phyloP scores from a whole-genome alignment of 164 flowering plant genomes.

The Chimonanthus salicifolius region DNA sequence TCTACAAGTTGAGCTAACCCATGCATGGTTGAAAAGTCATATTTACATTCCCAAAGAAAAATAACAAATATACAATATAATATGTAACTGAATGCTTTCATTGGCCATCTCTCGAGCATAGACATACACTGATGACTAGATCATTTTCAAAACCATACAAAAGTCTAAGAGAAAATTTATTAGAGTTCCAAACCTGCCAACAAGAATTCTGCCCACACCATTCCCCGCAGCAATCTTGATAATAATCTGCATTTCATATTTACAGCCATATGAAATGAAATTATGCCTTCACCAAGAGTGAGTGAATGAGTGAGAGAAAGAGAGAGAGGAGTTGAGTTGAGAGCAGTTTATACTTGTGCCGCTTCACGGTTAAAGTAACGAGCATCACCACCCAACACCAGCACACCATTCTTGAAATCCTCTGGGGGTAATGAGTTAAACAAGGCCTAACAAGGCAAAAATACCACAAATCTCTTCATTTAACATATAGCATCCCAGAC shows the following conservation, averaged over 20 bases:
- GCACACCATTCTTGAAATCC: slow-evolving; percentile 74
- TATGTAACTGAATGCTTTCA: neutral
- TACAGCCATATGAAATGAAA: slow-evolving; percentile 3
- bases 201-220: slow-evolving; percentile 87
- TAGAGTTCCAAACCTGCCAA: slow-evolving; percentile 51
- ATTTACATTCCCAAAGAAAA: neutral
- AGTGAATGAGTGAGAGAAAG: neutral
- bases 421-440: slow-evolving; percentile 84
- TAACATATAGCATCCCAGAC: neutral
- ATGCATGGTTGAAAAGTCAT: neutral
- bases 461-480: neutral
- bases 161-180: neutral
- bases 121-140: neutral
- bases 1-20: too few relatives aligned
- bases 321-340: neutral
- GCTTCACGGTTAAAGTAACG: slow-evolving; percentile 91
- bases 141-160: neutral
- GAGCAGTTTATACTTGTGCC: slow-evolving; percentile 52
- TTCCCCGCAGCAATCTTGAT: slow-evolving; percentile 96
- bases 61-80: too few relatives aligned
- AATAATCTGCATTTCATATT: slow-evolving; percentile 52
- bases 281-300: neutral
- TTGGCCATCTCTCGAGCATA: neutral
- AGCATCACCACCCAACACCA: slow-evolving; percentile 98
- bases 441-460: slow-evolving; percentile 48